Conservation (phyloP, 1,284 basidiomycete genomes). For the Tremellales sp. region DNA sequence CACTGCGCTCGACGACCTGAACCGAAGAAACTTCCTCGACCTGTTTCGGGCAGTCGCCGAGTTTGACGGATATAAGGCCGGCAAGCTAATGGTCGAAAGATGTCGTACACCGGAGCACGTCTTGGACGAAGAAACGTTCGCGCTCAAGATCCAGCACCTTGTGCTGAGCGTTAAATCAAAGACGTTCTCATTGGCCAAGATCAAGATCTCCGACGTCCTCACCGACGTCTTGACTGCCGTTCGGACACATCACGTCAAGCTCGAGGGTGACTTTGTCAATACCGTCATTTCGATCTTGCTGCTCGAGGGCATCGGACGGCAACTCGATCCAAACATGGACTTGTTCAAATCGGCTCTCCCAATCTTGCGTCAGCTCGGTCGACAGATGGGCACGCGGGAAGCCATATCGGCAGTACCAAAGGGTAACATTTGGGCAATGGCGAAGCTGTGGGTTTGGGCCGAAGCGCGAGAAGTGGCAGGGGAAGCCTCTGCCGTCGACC, state of each 20-base stretch:
- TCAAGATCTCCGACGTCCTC: constrained; percentile 92
- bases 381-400: constrained; percentile 78
- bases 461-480: constrained; percentile 84
- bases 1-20: constrained; percentile 73
- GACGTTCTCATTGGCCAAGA: constrained; percentile 91
- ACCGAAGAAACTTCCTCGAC: constrained; percentile 91
- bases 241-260: constrained; percentile 89
- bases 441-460: constrained; percentile 90
- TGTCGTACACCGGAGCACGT: constrained; percentile 89
- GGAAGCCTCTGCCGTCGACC: constrained; percentile 68
- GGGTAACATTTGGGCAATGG: constrained; percentile 71
- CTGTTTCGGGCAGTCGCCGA: constrained; percentile 92
- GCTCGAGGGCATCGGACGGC: constrained; percentile 92
- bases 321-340: constrained; percentile 87
- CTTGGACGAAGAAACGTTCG: constrained; percentile 88
- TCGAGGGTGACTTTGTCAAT: constrained; percentile 98
- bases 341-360: constrained; percentile 88
- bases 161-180: constrained; percentile 90
- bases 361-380: constrained; percentile 80
- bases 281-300: constrained; percentile 92
- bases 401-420: constrained; percentile 61
- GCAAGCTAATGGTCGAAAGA: constrained; percentile 92
- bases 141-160: constrained; percentile 94
- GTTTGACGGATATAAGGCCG: constrained; percentile 93
- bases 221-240: constrained; percentile 85